Base-by-base conservation (phyloP, 257 asterid species). In the Solanum corneliomulleri region DNA sequence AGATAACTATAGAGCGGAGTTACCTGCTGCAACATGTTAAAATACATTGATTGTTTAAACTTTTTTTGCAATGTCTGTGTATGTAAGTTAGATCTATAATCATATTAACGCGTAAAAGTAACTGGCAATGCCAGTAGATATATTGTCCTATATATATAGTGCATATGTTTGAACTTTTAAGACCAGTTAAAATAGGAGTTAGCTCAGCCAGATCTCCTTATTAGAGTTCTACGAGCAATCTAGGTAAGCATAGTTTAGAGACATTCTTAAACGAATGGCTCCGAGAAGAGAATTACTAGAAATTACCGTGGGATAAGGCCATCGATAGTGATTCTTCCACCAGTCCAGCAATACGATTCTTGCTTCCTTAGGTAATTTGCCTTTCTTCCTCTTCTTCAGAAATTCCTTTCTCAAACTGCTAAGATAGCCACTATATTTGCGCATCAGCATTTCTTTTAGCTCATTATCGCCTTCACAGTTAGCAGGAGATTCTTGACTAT, bases 281-380 rank as follows among this genome's bases (percentile, higher is more conserved):
- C 21, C 1, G 25, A 21, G 84, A 15, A 18, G 23, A 18, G 33
- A 14, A 20, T n/a, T 31, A 39, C 18, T n/a, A n/a, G 56, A 86
- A 82, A 21, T 86, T 93, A 94, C 98, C 92, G 98, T 94, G 45
- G 98, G 98, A 89, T 96, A 96, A 14, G 99, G 99, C 99, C 99
- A 96, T 87, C 98, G 90, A 45, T 92, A 93, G 64, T 96, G 98
- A 11, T 94, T 14, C 83, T 92, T 93, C 99, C 99, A 96, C 99
- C 99, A 96, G 23, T 95, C 94, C 15, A 94, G 92, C 90, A 96
- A 89, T 0, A 92, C 92, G 21, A 86, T 66, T 80, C 93, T 89
- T 1, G 98, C 98, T 56, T 91, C 91, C 86, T 95, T 94, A 5
- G 98, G 95, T 11, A 96, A 92, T 86, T 92, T 95, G 0, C 98